A percentile compares a stretch with the other conserved stretches of the same genome.
These are phyloP conservation scores for Epithele typhae DNA, from an alignment of 768 basidiomycete species.

Conservation along the genomic window DNA sequence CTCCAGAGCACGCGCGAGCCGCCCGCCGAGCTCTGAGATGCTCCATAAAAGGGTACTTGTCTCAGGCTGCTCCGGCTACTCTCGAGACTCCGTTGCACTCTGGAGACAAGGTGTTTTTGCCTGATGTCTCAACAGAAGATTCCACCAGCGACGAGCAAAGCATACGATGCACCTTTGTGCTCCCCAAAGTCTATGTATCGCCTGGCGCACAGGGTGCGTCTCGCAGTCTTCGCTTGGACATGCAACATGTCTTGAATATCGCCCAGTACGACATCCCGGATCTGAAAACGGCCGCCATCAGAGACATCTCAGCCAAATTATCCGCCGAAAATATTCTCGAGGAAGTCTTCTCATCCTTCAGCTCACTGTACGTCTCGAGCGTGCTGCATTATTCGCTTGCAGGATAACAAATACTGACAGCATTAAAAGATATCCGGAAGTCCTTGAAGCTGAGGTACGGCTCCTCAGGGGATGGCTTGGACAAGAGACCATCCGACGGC, in stretches of 20 bases:
- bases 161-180: not conserved
- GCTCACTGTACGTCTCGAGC: not conserved
- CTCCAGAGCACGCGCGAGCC: too few relatives aligned
- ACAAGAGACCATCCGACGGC: not conserved
- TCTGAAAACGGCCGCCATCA: slow-evolving; percentile 9
- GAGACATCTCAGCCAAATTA: slow-evolving; percentile 13
- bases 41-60: too few relatives aligned
- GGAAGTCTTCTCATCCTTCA: slow-evolving; percentile 14
- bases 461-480: not conserved
- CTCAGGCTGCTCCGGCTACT: too few relatives aligned
- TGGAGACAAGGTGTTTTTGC: too few relatives aligned
- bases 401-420: too few relatives aligned
- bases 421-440: not conserved
- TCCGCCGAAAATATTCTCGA: slow-evolving; percentile 11
- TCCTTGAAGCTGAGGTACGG: not conserved
- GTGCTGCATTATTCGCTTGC: not conserved
- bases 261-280: slow-evolving; percentile 4
- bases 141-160: not conserved
- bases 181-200: slow-evolving; percentile 23
- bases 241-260: not conserved
- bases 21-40: too few relatives aligned
- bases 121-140: not conserved
- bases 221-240: not conserved
- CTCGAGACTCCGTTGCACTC: too few relatives aligned
- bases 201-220: slow-evolving; percentile 17